phyloP scores from a whole-genome alignment of 495 filamentous ascomycete species.

The Corynascus novoguineensis region DNA sequence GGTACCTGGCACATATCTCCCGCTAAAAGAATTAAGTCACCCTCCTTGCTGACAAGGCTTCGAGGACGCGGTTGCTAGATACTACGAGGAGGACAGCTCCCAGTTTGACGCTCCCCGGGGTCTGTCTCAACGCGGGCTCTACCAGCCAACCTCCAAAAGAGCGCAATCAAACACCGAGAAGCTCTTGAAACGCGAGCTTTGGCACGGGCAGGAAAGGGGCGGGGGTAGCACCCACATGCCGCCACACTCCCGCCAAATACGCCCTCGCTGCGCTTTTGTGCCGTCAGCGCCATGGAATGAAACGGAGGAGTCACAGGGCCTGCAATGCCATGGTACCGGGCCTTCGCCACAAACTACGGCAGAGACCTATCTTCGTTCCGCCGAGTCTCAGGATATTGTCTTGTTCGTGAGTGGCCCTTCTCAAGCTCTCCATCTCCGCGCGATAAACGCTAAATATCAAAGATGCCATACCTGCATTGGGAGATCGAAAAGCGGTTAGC shows the following conservation, averaged over 20 bases:
- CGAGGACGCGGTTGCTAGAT: constrained; percentile 21
- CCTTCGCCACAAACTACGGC: not conserved
- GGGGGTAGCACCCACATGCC: constrained; percentile 21
- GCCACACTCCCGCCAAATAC: constrained; percentile 25
- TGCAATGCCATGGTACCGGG: not conserved
- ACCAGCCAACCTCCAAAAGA: constrained; percentile 15
- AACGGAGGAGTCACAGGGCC: not conserved
- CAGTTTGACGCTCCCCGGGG: constrained; percentile 14
- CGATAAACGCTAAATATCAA: not conserved
- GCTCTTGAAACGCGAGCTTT: constrained; percentile 25
- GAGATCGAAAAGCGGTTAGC: constrained; percentile 25
- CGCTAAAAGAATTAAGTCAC: too few species aligned
- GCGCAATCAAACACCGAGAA: constrained; percentile 25
- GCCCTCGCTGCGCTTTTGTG: constrained; percentile 24
- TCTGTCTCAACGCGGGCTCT: constrained; percentile 12
- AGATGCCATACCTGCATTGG: constrained; percentile 30
- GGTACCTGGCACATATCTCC: not conserved
- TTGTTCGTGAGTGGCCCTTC: constrained; percentile 17
- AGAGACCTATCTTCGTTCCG: not conserved
- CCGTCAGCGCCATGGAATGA: constrained; percentile 15
- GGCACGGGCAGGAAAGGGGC: constrained; percentile 26
- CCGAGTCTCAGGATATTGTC: constrained; percentile 19
- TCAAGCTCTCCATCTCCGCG: not conserved
- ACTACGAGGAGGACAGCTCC: constrained; percentile 23
- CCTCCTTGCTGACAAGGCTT: not conserved